phyloP scores from a whole-genome alignment of 192 early-diverging fungal genomes.

The Pilobolus umbonatus region DNA sequence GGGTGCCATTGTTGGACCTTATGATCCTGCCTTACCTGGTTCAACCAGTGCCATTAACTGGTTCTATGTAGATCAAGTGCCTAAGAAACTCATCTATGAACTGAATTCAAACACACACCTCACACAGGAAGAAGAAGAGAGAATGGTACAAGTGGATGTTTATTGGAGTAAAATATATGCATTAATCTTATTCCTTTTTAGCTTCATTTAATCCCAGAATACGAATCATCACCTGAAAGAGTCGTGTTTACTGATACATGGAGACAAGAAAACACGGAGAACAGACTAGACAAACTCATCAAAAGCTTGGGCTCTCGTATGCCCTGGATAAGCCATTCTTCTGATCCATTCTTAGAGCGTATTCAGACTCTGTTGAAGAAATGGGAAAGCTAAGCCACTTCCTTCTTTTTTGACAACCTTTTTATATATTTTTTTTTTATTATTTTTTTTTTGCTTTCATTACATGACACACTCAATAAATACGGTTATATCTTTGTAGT shows the following conservation, averaged over 20 bases:
- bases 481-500: no score
- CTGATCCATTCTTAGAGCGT: no score
- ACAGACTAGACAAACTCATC: conserved; percentile 64
- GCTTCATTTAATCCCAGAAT: conserved; percentile 53
- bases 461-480: no score
- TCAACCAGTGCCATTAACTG: conserved; percentile 80
- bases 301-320: conserved; percentile 63
- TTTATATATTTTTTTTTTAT: no score
- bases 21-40: conserved; percentile 71
- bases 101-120: conserved; percentile 43
- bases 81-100: conserved; percentile 63
- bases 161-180: neutral
- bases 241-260: conserved; percentile 66
- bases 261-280: conserved; percentile 65
- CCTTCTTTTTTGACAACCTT: no score
- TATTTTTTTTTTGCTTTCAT: no score
- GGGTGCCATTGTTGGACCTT: conserved; percentile 88
- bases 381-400: no score
- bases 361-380: no score
- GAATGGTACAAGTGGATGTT: conserved; percentile 37
- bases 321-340: conserved; percentile 80
- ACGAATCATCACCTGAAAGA: conserved; percentile 49
- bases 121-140: conserved; percentile 41
- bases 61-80: conserved; percentile 73
- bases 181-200: conserved; percentile 16